Evolutionary conservation across 2,329 filamentous ascomycete species (phyloP).

Genomic region (Fusarium stilboides): DNA sequence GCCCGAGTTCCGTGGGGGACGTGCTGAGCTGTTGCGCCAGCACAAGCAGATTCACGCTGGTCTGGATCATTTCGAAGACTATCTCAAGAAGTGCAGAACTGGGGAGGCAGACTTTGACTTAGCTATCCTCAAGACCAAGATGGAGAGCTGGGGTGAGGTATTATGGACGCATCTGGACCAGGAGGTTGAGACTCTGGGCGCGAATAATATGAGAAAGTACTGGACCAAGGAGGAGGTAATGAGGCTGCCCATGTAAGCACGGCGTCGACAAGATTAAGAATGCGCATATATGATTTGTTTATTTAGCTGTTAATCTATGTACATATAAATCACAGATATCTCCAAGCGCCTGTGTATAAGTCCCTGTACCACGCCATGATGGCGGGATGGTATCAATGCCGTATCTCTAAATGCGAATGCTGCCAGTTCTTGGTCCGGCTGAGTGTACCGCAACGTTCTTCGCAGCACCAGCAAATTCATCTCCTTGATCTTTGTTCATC

Average conservation of each 20-base stretch:
- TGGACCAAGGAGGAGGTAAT: constrained; percentile 84
- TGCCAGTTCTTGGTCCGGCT: neutral
- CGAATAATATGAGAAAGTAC: constrained; percentile 86
- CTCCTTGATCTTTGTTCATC: neutral
- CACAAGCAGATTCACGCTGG: constrained; percentile 85
- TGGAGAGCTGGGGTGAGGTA: constrained; percentile 85
- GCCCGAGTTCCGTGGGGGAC: constrained; percentile 76
- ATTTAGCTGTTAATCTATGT: constrained; percentile 18
- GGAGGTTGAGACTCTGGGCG: constrained; percentile 83
- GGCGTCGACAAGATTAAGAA: neutral
- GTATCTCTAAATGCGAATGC: constrained; percentile 22
- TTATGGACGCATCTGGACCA: constrained; percentile 88
- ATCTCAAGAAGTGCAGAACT: constrained; percentile 72
- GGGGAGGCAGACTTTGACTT: constrained; percentile 74
- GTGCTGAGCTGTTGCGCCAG: constrained; percentile 77
- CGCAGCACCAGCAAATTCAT: neutral
- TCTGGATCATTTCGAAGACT: constrained; percentile 76
- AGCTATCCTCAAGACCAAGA: constrained; percentile 74
- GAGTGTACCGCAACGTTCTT: neutral
- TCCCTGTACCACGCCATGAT: constrained; percentile 9
- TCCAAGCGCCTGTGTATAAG: constrained; percentile 22
- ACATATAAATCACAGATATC: constrained; percentile 15
- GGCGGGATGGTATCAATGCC: constrained; percentile 27
- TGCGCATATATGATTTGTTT: constrained; percentile 7
- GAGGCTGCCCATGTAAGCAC: constrained; percentile 74